These are phyloP conservation scores for Xylaria sp. DNA, from an alignment of 2,329 filamentous ascomycete species.

Conservation along the genomic window DNA sequence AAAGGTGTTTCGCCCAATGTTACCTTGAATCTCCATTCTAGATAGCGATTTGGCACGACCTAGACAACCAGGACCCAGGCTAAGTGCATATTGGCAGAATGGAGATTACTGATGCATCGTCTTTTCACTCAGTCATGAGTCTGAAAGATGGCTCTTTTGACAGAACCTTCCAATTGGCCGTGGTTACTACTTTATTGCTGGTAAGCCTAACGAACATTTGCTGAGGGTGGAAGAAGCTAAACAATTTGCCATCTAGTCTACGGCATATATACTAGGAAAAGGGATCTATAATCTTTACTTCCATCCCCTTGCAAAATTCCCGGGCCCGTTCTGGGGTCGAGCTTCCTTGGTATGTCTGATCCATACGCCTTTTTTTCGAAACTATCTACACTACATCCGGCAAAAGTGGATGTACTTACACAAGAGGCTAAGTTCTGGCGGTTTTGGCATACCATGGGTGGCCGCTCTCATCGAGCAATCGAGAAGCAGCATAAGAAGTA, in stretches of 20 bases:
- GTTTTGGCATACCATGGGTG: constrained; percentile 25
- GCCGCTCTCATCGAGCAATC: constrained; percentile 21
- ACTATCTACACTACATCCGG: background rate
- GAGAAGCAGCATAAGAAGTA: constrained; percentile 23
- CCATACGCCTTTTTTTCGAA: background rate
- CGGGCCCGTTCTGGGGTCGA: constrained; percentile 22
- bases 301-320: constrained; percentile 29
- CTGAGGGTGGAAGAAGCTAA: background rate
- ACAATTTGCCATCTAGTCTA: background rate
- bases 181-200: background rate
- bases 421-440: constrained; percentile 26
- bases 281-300: constrained; percentile 30
- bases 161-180: background rate
- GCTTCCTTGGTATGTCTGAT: constrained; percentile 15
- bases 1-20: background rate
- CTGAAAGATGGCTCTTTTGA: background rate
- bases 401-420: background rate
- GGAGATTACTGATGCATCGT: background rate
- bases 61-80: background rate
- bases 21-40: background rate
- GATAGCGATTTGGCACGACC: background rate
- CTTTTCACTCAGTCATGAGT: background rate
- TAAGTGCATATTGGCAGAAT: background rate
- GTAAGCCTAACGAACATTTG: background rate
- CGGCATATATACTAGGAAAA: background rate